Base-by-base conservation (phyloP, 169 alveolate species). In the Besnoitia besnoiti region DNA sequence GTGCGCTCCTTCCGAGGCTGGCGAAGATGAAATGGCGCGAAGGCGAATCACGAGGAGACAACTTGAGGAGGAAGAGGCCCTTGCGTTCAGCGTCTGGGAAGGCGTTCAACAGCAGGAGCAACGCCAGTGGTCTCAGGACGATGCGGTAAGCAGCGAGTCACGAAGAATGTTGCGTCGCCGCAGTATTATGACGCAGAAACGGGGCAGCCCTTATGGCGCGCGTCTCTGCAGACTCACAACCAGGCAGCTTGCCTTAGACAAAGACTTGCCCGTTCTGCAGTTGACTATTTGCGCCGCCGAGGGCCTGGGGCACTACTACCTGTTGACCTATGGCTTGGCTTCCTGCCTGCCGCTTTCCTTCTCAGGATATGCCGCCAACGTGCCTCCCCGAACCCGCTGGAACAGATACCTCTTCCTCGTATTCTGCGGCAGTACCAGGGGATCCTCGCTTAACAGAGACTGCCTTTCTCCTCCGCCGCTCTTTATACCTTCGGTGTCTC, bases 61-160 rank as follows among this genome's bases (percentile, higher is more conserved):
- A 10, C 47, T 35, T 2, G 46, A 73, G 44, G 82, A 73, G n/a
- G 82, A 73, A 37, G 82, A 73, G n/a, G 82, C 82, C 30, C 8
- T 73, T 7, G 82, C 82, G n/a, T 73, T 73, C 82, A 73, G 82
- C 21, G 82, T 73, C n/a, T 73, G 82, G 82, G 82, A 73, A 73
- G 82, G 44, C 44, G 44, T 42, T 5, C 82, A 73, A 1, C 82
- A 73, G 21, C 82, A 73, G 82, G 82, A 73, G 82, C 82, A 21
- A 42, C 40, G 82, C 27, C 82, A 19, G 24, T 73, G 82, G 82
- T 5, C 46, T n/a, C 82, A 73, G n/a, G 82, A 73, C 12, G 82
- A 73, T n/a, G 46, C 82, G 82, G 82, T 73, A 16, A n/a, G 82
- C n/a, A 19, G 82, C 46, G 82, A 35, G 82, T 27, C 39, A 5